Conservation (phyloP, 306 rosid genomes). For the Nissolia schottii region DNA sequence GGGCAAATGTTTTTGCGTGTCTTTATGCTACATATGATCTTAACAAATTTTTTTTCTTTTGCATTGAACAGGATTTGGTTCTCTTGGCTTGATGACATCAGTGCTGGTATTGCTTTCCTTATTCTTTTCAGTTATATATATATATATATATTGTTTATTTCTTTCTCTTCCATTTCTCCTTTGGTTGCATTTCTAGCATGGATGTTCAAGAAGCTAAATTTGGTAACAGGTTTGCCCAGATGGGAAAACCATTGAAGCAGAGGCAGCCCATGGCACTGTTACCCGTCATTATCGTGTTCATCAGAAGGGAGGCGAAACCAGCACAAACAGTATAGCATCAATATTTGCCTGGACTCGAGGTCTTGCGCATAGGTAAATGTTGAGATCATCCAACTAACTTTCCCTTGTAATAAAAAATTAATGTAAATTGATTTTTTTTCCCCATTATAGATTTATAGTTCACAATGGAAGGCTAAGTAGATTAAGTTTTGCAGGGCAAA, state of each 20-base stretch:
- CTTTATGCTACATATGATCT: neutral
- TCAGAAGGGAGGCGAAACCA: conserved; percentile 95
- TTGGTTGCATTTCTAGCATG: conserved; percentile 13
- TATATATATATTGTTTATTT: no score
- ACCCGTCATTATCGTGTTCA: conserved; percentile 93
- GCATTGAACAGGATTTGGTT: conserved; percentile 45
- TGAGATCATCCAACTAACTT: neutral
- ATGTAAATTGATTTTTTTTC: neutral
- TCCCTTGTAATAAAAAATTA: neutral
- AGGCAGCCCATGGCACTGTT: conserved; percentile 98
- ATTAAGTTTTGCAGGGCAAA: conserved; percentile 61
- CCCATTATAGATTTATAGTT: neutral
- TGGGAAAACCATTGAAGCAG: conserved; percentile 97
- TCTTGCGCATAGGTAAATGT: conserved; percentile 73
- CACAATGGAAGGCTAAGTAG: neutral
- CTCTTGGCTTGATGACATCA: conserved; percentile 52
- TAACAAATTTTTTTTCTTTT: conserved; percentile 19
- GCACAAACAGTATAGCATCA: conserved; percentile 98
- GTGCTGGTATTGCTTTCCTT: conserved; percentile 32
- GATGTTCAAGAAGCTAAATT: conserved; percentile 11
- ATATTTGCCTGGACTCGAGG: conserved; percentile 97
- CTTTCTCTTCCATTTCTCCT: neutral
- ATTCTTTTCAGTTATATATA: neutral
- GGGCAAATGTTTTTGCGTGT: neutral
- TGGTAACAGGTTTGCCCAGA: conserved; percentile 78